These are phyloP conservation scores for Backusella circina DNA, from an alignment of 192 early-diverging fungal genomes.

Conservation along the genomic window DNA sequence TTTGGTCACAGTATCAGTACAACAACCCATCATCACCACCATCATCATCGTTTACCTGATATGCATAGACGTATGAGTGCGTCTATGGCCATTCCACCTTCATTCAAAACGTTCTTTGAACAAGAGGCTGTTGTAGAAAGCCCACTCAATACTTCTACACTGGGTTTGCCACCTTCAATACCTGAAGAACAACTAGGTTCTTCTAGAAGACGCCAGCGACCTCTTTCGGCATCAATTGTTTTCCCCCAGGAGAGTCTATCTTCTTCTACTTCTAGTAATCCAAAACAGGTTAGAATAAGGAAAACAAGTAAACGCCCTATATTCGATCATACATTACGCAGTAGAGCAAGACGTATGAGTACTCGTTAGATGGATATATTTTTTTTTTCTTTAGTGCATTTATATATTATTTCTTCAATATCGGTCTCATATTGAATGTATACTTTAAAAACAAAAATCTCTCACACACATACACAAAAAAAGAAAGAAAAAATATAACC, in stretches of 20 bases:
- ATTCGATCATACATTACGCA: conserved; percentile 19
- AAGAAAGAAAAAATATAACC: neutral
- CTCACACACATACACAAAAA: too few relatives aligned
- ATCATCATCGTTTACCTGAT: neutral
- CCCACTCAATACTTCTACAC: neutral
- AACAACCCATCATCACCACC: neutral
- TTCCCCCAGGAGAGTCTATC: neutral
- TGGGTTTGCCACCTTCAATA: neutral
- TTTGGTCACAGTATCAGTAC: neutral
- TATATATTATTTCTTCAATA: neutral
- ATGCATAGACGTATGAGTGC: conserved; percentile 14
- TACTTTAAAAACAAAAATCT: neutral
- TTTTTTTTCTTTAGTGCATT: neutral
- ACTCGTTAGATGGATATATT: neutral
- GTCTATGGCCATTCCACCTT: neutral
- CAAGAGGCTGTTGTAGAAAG: neutral
- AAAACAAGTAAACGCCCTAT: conserved; percentile 25
- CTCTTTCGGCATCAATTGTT: neutral
- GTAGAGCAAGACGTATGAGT: conserved; percentile 15
- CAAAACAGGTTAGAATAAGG: conserved; percentile 12
- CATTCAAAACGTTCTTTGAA: neutral
- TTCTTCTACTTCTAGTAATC: neutral
- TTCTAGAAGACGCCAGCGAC: neutral
- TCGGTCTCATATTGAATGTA: neutral
- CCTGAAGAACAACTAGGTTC: conserved; percentile 4